phyloP scores from a whole-genome alignment of 208 protist species.

The Leishmania gerbilli region DNA sequence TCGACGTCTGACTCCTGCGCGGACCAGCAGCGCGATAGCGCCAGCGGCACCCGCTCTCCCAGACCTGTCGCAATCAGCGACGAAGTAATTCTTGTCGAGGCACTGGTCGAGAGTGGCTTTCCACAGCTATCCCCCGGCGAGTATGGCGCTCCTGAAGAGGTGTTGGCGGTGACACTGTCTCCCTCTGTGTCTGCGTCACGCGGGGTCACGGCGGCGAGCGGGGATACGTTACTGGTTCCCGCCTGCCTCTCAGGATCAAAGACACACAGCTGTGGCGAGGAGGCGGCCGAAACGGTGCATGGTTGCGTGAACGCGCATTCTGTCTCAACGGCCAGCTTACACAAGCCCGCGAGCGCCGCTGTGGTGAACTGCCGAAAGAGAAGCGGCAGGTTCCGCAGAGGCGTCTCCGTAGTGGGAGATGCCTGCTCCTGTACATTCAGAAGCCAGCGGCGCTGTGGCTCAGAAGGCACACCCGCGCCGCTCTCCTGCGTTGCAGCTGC shows the following conservation, averaged over 20 bases:
- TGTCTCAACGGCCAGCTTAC: conserved; percentile 15
- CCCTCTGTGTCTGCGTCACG: too few relatives aligned
- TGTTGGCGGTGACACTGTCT: neutral
- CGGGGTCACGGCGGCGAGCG: neutral
- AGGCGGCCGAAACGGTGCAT: neutral
- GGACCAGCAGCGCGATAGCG: conserved; percentile 20
- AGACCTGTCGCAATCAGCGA: conserved; percentile 21
- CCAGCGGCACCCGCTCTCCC: conserved; percentile 18
- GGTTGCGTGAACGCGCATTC: neutral
- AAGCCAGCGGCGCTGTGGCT: conserved; percentile 1
- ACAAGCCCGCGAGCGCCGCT: conserved; percentile 20
- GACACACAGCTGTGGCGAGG: conserved; percentile 6
- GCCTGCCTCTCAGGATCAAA: conserved; percentile 17
- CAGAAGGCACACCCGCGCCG: neutral
- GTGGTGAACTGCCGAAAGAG: conserved; percentile 36
- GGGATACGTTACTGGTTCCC: neutral
- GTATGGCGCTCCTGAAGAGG: neutral
- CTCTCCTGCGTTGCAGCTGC: neutral
- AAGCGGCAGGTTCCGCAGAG: conserved; percentile 30
- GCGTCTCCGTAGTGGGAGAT: neutral
- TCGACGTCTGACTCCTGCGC: neutral
- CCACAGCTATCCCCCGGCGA: neutral
- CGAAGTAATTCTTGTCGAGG: conserved; percentile 13
- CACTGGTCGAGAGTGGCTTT: neutral
- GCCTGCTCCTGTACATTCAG: neutral